Evolutionary conservation across 140 eudicot species (phyloP), one percentile per base, ranked within the genome.

Genomic region (Bidens hawaiensis): DNA sequence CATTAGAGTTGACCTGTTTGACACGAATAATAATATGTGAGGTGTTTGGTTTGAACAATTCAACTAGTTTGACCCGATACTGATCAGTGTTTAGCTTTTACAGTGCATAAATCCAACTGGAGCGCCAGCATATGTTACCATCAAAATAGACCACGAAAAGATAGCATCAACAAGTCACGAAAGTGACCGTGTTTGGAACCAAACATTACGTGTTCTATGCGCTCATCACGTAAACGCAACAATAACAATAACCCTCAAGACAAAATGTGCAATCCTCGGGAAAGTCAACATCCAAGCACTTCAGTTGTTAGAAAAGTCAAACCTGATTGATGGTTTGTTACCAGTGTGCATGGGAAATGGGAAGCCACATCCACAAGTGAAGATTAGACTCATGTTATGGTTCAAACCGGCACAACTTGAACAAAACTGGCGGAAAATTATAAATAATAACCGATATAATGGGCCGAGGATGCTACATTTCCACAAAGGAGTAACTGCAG

Each of bases 341-440:
- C 96, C 95, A 5, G 69, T 88, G 36, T 58, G 56, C 68, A 76
- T 72, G 62, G 85, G 77, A 52, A 82, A 85, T 21, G 85, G 87
- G 36, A 82, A 82, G 70, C 81, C 81, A 50, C 75, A 60, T 46
- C 78, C 68, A 49, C 75, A 76, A 50, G 67, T 76, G 45, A 76
- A 83, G 36, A 53, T 93, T 43, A 81, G 90, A 53, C 69, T 88
- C 64, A 78, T 93, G 33, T 68, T 81, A 23, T 88, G 95, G 99
- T 93, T 87, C 73, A 88, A 77, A 74, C 89, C 95, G 1, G 96
- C 94, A 64, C 81, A 82, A 31, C 50, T 68, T 57, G 99, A 93
- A 65, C 64, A 73, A 28, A 78, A 70, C 31, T 88, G 99, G 99
- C 53, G 45, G 16, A 76, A 62, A 46, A 34, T 74, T 40, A 67